Evolutionary conservation across 768 basidiomycete species (phyloP).

Genomic region (Pisolithus albus): DNA sequence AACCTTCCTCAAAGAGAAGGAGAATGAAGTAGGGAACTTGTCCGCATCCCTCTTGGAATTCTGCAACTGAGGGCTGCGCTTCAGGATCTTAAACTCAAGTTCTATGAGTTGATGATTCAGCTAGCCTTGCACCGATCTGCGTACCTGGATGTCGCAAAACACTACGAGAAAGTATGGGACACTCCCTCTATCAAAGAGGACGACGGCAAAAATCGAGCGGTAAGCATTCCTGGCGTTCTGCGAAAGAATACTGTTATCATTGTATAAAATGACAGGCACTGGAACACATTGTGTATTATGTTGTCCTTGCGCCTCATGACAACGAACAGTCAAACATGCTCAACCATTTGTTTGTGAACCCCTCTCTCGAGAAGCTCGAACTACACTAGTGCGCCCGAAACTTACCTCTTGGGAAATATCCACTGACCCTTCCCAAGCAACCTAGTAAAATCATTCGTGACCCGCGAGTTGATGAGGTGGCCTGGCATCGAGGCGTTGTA

Average conservation of each 20-base stretch:
- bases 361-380: constrained; percentile 73
- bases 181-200: constrained; percentile 92
- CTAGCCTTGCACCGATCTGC: constrained; percentile 77
- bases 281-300: constrained; percentile 91
- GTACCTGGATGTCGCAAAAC: constrained; percentile 91
- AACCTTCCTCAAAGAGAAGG: constrained; percentile 81
- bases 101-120: constrained; percentile 95
- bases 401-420: background rate
- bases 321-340: constrained; percentile 98
- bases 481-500: constrained; percentile 87
- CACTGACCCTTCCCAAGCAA: constrained; percentile 47
- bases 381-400: constrained; percentile 63
- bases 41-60: background rate
- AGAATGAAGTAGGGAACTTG: constrained; percentile 64
- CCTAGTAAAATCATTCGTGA: constrained; percentile 89
- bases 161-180: constrained; percentile 96
- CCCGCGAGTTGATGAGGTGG: constrained; percentile 94
- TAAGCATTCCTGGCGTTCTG: constrained; percentile 29
- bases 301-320: constrained; percentile 87
- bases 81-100: constrained; percentile 93
- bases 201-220: constrained; percentile 60
- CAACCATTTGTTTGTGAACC: constrained; percentile 74
- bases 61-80: background rate
- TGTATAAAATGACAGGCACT: constrained; percentile 55
- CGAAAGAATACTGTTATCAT: constrained; percentile 2